Evolutionary conservation across 2,329 filamentous ascomycete genomes (phyloP).

Genomic region (Stemphylium beticola): DNA sequence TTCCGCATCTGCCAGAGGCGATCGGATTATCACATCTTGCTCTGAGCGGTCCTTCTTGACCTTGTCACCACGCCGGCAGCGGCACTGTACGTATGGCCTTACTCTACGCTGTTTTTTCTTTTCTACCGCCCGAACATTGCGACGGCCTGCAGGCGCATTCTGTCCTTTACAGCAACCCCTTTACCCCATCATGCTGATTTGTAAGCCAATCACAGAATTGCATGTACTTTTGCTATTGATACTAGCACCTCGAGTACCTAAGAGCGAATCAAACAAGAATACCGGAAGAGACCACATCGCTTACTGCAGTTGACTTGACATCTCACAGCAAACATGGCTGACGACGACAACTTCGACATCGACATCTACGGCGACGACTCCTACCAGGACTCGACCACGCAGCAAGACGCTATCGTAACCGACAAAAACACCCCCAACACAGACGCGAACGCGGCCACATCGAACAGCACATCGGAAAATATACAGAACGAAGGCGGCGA

Average conservation of each 20-base stretch:
- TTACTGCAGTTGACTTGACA: slow-evolving; percentile 35
- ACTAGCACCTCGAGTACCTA: slow-evolving; percentile 47
- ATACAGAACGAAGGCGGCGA: slow-evolving; percentile 17
- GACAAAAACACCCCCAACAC: slow-evolving; percentile 38
- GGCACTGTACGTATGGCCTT: slow-evolving; percentile 52
- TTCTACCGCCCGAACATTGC: slow-evolving; percentile 16
- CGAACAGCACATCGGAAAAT: slow-evolving; percentile 19
- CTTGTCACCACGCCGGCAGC: slow-evolving; percentile 39
- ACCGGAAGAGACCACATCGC: slow-evolving; percentile 30
- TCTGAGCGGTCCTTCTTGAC: slow-evolving; percentile 43
- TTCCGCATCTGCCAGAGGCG: slow-evolving; percentile 51
- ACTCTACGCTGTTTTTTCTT: slow-evolving; percentile 34
- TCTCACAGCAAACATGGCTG: slow-evolving; percentile 52
- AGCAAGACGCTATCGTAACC: slow-evolving; percentile 34
- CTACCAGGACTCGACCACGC: slow-evolving; percentile 34
- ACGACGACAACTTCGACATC: slow-evolving; percentile 74
- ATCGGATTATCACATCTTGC: slow-evolving; percentile 44
- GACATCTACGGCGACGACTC: slow-evolving; percentile 71
- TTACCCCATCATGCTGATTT: slow-evolving; percentile 46
- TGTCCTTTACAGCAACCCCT: slow-evolving; percentile 15
- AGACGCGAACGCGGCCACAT: slow-evolving; percentile 33
- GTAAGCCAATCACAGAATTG: slow-evolving; percentile 41
- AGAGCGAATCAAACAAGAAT: slow-evolving; percentile 46
- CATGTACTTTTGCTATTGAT: slow-evolving; percentile 48
- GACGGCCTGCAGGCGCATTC: slow-evolving; percentile 16